Evolutionary conservation across 2,329 filamentous ascomycete genomes (phyloP), one percentile per base, ranked within the genome.

Genomic region (Hymenoscyphus fructigenus): DNA sequence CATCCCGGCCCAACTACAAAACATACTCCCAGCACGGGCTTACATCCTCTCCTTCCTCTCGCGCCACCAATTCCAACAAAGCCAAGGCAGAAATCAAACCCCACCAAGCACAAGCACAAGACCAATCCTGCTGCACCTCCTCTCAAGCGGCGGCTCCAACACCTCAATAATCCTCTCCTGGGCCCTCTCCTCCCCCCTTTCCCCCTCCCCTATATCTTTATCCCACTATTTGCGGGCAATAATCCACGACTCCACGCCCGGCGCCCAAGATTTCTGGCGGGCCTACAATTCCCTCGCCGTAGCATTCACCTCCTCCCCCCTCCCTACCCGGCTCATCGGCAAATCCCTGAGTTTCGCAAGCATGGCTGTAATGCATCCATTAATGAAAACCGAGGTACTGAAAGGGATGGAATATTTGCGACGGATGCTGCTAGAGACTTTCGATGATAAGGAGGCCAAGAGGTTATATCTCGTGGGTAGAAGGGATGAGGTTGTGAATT

Each of bases 41-140:
- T 50, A 50, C 38, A 17, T 59, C 23, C 7, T 34, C n/a, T 10
- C 28, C 26, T 15, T 61, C 29, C 23, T 12, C 38, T 55, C 41
- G 2, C 12, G 34, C 7, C 20, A 23, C 20, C 36, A 34, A 28
- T 17, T 29, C 26, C 4, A 32, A 32, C 29, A 34, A 20, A 7
- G 15, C 17, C 9, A 32, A 28, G 3, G n/a, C 55, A 12, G 5
- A 15, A 15, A 26, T 15, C 17, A 38, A 38, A 23, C 1, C 14
- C 32, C 14, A 15, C 15, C 28, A 20, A 1, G n/a, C n/a, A n/a
- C 57, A 29, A 29, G 28, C 28, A 29, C 28, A 3, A 29, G 17
- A 59, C 15, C 36, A 9, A 60, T 60, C 23, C 36, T 60, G 10
- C 29, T 60, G 20, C 58, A 60, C 29, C 9, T 50, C 10, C n/a